phyloP scores from a whole-genome alignment of 306 rosid species.

The Hylodesmum podocarpum region DNA sequence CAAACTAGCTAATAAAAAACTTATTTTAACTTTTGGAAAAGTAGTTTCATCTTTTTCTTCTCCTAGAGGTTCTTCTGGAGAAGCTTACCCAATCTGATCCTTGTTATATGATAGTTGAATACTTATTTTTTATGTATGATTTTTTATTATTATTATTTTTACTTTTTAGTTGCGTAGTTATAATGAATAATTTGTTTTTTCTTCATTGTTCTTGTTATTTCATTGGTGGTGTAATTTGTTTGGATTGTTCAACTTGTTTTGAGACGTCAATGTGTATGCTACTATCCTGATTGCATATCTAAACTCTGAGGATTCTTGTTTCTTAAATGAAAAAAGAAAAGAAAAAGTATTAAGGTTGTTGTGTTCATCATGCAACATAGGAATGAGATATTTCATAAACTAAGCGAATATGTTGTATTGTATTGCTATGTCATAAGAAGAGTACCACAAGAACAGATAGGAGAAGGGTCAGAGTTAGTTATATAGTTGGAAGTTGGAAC shows the following conservation, averaged over 20 bases:
- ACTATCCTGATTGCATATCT: neutral
- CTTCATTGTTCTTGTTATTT: neutral
- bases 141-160: too few species aligned
- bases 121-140: neutral
- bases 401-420: neutral
- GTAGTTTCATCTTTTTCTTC: too few species aligned
- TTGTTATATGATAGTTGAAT: neutral
- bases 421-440: too few species aligned
- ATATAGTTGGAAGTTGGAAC: too few species aligned
- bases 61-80: too few species aligned
- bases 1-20: too few species aligned
- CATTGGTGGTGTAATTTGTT: neutral
- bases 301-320: neutral
- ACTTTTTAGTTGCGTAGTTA: neutral
- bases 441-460: too few species aligned
- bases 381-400: neutral
- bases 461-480: too few species aligned
- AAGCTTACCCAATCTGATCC: too few species aligned
- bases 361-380: neutral
- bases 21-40: too few species aligned
- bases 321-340: too few species aligned
- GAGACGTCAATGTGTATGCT: neutral
- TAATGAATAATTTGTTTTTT: neutral
- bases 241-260: neutral
- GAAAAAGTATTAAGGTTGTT: neutral